phyloP scores from a whole-genome alignment of 768 basidiomycete species.

The Sporobolomyces phaffii region DNA sequence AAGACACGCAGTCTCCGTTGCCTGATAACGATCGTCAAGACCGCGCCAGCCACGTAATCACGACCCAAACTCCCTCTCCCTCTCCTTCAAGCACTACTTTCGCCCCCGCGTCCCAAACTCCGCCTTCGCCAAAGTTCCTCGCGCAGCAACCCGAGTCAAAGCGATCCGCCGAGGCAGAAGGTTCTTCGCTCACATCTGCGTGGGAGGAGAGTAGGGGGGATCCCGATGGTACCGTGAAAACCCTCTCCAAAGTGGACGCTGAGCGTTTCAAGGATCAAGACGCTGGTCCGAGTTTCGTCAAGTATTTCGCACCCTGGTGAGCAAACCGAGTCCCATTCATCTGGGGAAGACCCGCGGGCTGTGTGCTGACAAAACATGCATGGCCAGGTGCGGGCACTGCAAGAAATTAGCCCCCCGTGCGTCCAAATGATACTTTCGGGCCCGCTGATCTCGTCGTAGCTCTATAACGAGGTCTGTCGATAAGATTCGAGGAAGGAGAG shows the following conservation, averaged over 20 bases:
- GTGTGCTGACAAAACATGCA: too few species aligned
- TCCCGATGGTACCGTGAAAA: constrained; percentile 18
- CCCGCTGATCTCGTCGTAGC: too few species aligned
- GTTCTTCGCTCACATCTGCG: neutral
- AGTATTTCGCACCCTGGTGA: constrained; percentile 87
- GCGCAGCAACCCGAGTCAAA: constrained; percentile 23
- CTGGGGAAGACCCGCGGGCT: too few species aligned
- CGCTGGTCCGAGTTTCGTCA: constrained; percentile 58
- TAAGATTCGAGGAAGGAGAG: too few species aligned
- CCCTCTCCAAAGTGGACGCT: neutral
- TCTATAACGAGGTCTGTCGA: too few species aligned
- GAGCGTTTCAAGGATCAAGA: constrained; percentile 26
- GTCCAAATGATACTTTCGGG: too few species aligned
- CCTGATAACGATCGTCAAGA: too few species aligned
- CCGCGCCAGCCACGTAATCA: neutral
- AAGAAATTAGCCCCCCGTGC: constrained; percentile 72
- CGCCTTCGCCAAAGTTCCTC: neutral
- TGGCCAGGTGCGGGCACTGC: constrained; percentile 77
- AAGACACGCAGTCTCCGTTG: too few species aligned
- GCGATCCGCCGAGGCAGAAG: neutral
- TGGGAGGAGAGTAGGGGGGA: neutral
- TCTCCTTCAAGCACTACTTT: neutral
- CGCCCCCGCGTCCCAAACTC: neutral
- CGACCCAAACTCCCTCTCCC: constrained; percentile 3
- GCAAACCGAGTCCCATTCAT: too few species aligned